Conservation (phyloP, 225 moss, liverwort and hornwort genomes). For the Pseudoscleropodium purum region DNA sequence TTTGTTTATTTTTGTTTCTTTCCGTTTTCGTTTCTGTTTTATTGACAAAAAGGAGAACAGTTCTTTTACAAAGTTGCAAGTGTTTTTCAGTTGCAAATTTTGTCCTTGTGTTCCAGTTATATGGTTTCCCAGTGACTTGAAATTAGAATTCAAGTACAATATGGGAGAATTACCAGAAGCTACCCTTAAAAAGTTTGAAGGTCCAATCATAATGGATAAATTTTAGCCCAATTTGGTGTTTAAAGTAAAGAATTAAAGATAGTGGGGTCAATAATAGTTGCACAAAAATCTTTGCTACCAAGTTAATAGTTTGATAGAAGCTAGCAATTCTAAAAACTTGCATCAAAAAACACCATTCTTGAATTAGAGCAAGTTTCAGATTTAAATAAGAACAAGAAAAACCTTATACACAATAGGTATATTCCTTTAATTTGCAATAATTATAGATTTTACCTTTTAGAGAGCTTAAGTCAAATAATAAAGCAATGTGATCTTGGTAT, state of each 20-base stretch:
- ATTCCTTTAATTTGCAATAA: too few species aligned
- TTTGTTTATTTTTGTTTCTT: not conserved
- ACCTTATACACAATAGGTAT: fast-evolving
- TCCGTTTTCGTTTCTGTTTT: not conserved
- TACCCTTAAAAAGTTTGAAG: not conserved
- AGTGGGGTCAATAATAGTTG: not conserved
- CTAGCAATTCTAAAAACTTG: not conserved
- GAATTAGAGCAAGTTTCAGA: not conserved
- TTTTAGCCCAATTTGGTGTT: not conserved
- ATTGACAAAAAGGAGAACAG: too few species aligned
- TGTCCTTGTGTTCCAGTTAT: not conserved
- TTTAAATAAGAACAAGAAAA: not conserved
- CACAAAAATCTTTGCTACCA: not conserved
- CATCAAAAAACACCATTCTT: fast-evolving
- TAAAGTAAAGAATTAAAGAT: not conserved
- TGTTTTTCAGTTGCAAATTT: not conserved
- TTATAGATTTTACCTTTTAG: fast-evolving
- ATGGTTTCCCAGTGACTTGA: not conserved
- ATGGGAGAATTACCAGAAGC: not conserved
- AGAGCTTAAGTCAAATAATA: not conserved
- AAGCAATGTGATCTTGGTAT: not conserved
- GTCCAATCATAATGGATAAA: too few species aligned
- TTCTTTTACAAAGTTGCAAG: not conserved
- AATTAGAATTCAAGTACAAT: too few species aligned
- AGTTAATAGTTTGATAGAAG: not conserved